Base-by-base conservation (phyloP, 1,284 basidiomycete genomes). In the Peniophora sp. region DNA sequence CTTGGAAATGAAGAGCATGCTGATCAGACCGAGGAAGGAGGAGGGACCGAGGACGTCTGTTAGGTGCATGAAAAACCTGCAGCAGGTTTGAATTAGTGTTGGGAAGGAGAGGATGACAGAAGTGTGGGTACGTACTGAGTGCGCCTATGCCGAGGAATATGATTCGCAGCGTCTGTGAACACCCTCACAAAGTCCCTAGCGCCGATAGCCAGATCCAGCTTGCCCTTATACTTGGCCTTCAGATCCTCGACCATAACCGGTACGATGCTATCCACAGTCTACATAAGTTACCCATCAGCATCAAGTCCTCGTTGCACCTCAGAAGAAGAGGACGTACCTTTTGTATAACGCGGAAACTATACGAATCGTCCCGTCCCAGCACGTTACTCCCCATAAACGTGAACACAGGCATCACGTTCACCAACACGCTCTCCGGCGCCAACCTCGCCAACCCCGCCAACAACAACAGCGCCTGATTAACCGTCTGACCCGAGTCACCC, bases 331-430 rank as follows among this genome's bases (percentile, higher is more conserved):
- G 35, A 52, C 22, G 62, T 53, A 90, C 91, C 77, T 89, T 91
- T 64, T 97, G 93, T 11, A 99, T 91, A 3, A 99, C 94, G 25
- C 85, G 82, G 72, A 97, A 95, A 63, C 90, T 96, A 69, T 95
- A 96, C 0, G 89, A 82, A 64, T 99, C 97, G 62, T 99, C 97
- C 45, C 95, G 79, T 65, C 97, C 94, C 70, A 99, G 88, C 20
- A 98, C 86, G 53, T 93, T 93, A 8, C 92, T 90, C 24, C 97
- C 96, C 87, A 99, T 97, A 71, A 98, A 99, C 0, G 96, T 98
- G 71, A 99, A 98, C 52, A 99, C 88, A 5, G 97, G 95, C 93
- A 99, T 98, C 54, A 97, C 81, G 61, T 97, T 94, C 65, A 92
- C 92, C 25, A 98, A 74, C 14, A 97, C 92, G 8, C 91, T 87